Base-by-base conservation (phyloP, 768 basidiomycete genomes). In the Kwoniella dejecticola region DNA sequence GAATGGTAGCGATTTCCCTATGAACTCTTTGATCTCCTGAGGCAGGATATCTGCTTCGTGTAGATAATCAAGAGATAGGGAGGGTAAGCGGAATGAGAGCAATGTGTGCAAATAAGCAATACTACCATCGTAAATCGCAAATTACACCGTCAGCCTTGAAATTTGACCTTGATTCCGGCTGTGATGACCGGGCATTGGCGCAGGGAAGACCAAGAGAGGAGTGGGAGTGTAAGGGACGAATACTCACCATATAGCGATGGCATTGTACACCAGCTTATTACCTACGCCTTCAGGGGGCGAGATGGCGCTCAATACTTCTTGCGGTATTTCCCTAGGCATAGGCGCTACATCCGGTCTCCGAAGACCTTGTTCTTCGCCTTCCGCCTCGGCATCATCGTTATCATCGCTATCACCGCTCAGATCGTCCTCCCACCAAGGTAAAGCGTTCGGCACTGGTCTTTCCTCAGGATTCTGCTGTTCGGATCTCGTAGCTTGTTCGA, bases 101-200 rank as follows among this genome's bases (percentile, higher is more conserved):
- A 73, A 54, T 10, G 57, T 57, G 47, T 76, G 71, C 13, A 71
- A 4, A 47, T 76, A 76, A 12, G 69, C 71, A 23, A 72, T 41
- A 40, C 68, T 72, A 47, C 6, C 2, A 21, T 17, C n/a, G 11
- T 50, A 24, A 49, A 29, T 24, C 15, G 17, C 47, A 7, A 36
- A 15, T 36, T 36, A 36, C 7, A 7, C 15, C 33, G 33, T n/a
- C n/a, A n/a, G n/a, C n/a, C n/a, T n/a, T n/a, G n/a, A n/a, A n/a
- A n/a, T n/a, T n/a, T n/a, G n/a, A n/a, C n/a, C n/a, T n/a, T n/a
- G n/a, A n/a, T n/a, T n/a, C n/a, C n/a, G n/a, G n/a, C n/a, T n/a
- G n/a, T n/a, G n/a, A n/a, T n/a, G n/a, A n/a, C n/a, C n/a, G n/a
- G n/a, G n/a, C n/a, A n/a, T n/a, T n/a, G n/a, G n/a, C n/a, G n/a